Evolutionary conservation across 495 filamentous ascomycete species (phyloP).

Genomic region (Sporormia fimetaria): DNA sequence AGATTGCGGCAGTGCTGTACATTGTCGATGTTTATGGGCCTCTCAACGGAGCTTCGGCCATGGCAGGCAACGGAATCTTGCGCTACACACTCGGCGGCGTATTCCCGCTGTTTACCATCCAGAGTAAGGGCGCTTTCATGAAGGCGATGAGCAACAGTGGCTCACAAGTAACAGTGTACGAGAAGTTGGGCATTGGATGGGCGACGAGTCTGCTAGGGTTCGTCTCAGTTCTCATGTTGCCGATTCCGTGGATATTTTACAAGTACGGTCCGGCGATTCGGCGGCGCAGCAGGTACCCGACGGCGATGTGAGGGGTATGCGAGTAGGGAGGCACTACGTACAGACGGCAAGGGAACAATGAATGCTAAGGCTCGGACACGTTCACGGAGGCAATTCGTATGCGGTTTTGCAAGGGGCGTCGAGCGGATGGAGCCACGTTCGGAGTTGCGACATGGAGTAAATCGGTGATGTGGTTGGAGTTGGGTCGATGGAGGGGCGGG

Average conservation of each 20-base stretch:
- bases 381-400: too few species aligned
- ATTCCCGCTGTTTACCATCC: constrained; percentile 50
- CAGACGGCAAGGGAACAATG: too few species aligned
- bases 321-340: too few species aligned
- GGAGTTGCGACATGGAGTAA: too few species aligned
- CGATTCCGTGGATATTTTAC: constrained; percentile 37
- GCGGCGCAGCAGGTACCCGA: constrained; percentile 20
- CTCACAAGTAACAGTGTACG: constrained; percentile 29
- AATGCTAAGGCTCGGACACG: too few species aligned
- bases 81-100: constrained; percentile 50
- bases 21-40: constrained; percentile 49
- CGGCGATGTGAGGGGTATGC: constrained; percentile 4
- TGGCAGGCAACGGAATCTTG: constrained; percentile 52
- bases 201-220: constrained; percentile 37
- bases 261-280: constrained; percentile 30
- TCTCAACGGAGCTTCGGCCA: constrained; percentile 46
- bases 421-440: too few species aligned
- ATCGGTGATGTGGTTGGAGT: too few species aligned
- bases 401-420: too few species aligned
- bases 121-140: constrained; percentile 24
- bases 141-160: neutral
- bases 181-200: constrained; percentile 34
- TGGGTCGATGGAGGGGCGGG: too few species aligned
- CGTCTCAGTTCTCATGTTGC: constrained; percentile 32
- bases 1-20: constrained; percentile 40